Conservation (phyloP, 352 stramenopile species). For the Lagenidium sp. region DNA sequence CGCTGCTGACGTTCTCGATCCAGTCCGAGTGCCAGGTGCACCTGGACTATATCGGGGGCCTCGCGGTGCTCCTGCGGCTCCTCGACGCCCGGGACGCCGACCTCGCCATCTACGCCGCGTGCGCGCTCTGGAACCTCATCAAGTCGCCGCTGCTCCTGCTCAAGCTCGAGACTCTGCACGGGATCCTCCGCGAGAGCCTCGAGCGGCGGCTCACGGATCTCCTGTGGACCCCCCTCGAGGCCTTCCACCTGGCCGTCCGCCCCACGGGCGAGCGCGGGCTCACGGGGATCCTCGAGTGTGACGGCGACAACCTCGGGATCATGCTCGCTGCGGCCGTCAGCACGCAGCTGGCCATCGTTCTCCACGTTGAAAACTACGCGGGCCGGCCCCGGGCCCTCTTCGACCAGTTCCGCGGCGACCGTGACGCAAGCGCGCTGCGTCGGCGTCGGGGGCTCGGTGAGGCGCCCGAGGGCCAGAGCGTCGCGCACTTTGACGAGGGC, state of each 20-base stretch:
- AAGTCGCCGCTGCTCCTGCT: constrained; percentile 54
- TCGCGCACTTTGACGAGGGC: constrained; percentile 45
- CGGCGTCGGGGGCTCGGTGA: background rate
- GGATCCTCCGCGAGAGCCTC: constrained; percentile 47
- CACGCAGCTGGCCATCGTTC: constrained; percentile 29
- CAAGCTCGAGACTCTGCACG: constrained; percentile 72
- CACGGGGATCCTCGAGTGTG: constrained; percentile 39
- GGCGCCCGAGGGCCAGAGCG: constrained; percentile 17
- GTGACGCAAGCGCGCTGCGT: constrained; percentile 1
- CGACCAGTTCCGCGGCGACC: constrained; percentile 35
- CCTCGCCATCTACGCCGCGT: constrained; percentile 35
- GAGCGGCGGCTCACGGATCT: constrained; percentile 38
- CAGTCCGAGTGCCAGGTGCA: constrained; percentile 68
- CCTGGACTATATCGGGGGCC: constrained; percentile 35
- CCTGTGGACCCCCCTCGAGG: constrained; percentile 34
- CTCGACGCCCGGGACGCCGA: constrained; percentile 35
- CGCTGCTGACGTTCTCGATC: constrained; percentile 53
- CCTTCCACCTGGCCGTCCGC: constrained; percentile 29
- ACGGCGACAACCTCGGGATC: constrained; percentile 44
- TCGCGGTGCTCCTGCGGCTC: constrained; percentile 34
- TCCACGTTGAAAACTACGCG: constrained; percentile 55
- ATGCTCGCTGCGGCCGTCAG: constrained; percentile 41
- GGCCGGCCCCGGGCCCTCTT: constrained; percentile 21
- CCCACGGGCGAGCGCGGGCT: constrained; percentile 36
- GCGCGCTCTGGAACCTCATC: constrained; percentile 56